Evolutionary conservation across 2,329 filamentous ascomycete genomes (phyloP).

Genomic region (Diaporthe citri): DNA sequence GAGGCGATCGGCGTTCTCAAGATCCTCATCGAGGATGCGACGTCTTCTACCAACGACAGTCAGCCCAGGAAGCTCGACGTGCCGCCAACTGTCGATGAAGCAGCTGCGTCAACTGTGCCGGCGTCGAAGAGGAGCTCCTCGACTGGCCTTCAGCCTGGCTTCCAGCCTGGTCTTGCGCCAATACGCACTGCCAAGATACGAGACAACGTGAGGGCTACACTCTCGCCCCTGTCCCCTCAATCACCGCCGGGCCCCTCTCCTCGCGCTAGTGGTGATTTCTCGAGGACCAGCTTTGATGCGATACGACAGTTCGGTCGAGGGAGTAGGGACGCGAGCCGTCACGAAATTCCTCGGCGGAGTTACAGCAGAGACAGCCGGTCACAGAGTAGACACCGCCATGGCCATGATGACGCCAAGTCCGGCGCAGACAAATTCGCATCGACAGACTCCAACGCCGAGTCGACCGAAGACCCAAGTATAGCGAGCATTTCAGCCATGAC

Average conservation of each 20-base stretch:
- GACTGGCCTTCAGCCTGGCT: slow-evolving; percentile 35
- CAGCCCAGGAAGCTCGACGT: slow-evolving; percentile 44
- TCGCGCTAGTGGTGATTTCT: slow-evolving; percentile 65
- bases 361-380: slow-evolving; percentile 71
- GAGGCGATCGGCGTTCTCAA: slow-evolving; percentile 86
- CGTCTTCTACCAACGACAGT: slow-evolving; percentile 57
- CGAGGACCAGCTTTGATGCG: slow-evolving; percentile 67
- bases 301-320: slow-evolving; percentile 60
- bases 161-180: slow-evolving; percentile 44
- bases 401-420: slow-evolving; percentile 57
- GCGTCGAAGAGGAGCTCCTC: slow-evolving; percentile 42
- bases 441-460: slow-evolving; percentile 81
- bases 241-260: slow-evolving; percentile 62
- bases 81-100: slow-evolving; percentile 37
- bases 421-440: slow-evolving; percentile 70
- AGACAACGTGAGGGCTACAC: slow-evolving; percentile 72
- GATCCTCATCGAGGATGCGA: slow-evolving; percentile 76
- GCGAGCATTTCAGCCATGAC: slow-evolving; percentile 74
- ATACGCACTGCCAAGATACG: slow-evolving; percentile 58
- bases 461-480: slow-evolving; percentile 75
- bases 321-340: slow-evolving; percentile 65
- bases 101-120: not conserved
- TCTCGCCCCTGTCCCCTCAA: slow-evolving; percentile 64
- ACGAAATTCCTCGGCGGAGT: slow-evolving; percentile 66
- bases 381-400: slow-evolving; percentile 60